Base-by-base conservation (phyloP, 306 rosid genomes). In the Prunus davidiana region DNA sequence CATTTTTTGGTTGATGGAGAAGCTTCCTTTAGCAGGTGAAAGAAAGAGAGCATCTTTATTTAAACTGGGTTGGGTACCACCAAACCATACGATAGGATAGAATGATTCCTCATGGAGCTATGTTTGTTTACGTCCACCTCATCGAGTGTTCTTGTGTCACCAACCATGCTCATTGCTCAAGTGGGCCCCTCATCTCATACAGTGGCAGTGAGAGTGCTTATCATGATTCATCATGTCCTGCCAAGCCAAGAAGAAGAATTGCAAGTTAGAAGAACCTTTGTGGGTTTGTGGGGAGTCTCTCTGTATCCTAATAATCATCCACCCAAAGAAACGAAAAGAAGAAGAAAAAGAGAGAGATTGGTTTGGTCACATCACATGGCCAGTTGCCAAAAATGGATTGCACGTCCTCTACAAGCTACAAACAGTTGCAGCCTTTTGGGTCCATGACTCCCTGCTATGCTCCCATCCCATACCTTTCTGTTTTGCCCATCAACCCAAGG, bases 341-440 rank as follows among this genome's bases (percentile, higher is more conserved):
- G 11, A 2, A 6, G 15, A 34, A 34, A 34, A 34, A 4, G 2
- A 38, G 43, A 38, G 32, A 6, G 58, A 27, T 5, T 34, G 45
- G 22, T 16, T 7, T 52, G 8, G 2, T 19, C 61, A 70, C 67
- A 80, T 79, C 91, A 82, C 88, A 80, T 85, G 93, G 67, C 82
- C 74, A 81, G 79, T 66, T 73, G 75, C 69, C 73, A 52, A 20
- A 78, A 63, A 22, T 69, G 74, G 49, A 61, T 34, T 47, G 16
- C 43, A 20, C 43, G 77, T 27, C 69, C 52, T 13, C 60, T 46
- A 46, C 57, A 11, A 20, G 69, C 41, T 46, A 25, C 47, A 74
- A 79, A 58, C 73, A 67, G 75, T 78, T n/a, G 56, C 52, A 65
- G 18, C 66, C 71, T 19, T 72, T 49, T 72, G 64, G 83, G 81